phyloP scores from a whole-genome alignment of 768 basidiomycete genomes.

The Russula compacta region DNA sequence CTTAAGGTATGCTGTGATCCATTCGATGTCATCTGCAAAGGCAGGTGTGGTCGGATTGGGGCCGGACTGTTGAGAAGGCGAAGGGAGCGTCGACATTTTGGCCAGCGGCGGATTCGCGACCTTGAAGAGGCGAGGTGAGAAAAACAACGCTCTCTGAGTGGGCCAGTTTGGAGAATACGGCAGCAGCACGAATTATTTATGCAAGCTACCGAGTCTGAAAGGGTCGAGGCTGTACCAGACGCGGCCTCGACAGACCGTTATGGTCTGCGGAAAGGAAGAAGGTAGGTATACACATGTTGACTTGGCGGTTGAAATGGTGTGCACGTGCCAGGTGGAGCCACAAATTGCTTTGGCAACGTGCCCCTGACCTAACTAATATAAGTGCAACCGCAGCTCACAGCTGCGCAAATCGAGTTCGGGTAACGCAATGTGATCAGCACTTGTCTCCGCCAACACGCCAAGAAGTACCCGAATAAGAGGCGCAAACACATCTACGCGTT shows the following conservation, averaged over 20 bases:
- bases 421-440: too few species aligned
- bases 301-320: too few species aligned
- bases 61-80: neutral
- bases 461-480: too few species aligned
- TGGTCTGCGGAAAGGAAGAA: neutral
- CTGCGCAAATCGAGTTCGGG: too few species aligned
- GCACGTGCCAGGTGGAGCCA: too few species aligned
- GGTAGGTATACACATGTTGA: neutral
- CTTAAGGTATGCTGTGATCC: conserved; percentile 48
- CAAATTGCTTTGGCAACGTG: too few species aligned
- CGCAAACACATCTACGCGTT: too few species aligned
- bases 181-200: neutral
- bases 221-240: conserved; percentile 8
- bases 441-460: too few species aligned
- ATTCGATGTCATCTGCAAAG: conserved; percentile 37
- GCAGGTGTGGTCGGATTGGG: conserved; percentile 38
- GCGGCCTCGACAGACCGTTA: neutral
- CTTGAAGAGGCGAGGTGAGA: neutral
- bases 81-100: conserved; percentile 5
- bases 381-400: too few species aligned
- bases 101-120: neutral
- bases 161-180: neutral
- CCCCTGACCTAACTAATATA: too few species aligned
- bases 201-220: neutral
- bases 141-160: neutral